Conservation (phyloP, 441 rosid species). For the Populus hybrid region DNA sequence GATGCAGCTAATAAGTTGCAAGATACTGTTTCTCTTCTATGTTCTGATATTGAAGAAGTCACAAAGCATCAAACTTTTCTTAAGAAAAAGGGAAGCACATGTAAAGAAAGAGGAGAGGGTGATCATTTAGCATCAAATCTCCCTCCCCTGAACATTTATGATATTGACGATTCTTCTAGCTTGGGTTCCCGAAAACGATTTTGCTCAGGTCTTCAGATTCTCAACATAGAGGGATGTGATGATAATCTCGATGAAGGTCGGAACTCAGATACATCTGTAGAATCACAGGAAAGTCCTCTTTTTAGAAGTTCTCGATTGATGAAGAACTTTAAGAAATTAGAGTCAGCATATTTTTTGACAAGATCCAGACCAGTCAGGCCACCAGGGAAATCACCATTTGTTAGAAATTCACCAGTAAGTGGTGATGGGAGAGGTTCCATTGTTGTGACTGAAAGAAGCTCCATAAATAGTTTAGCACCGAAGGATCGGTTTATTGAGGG, state of each 20-base stretch:
- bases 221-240: conserved; percentile 41
- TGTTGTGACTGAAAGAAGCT: conserved; percentile 75
- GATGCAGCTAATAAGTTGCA: conserved; percentile 75
- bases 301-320: conserved; percentile 68
- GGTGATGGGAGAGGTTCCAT: conserved; percentile 76
- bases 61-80: conserved; percentile 49
- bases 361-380: conserved; percentile 63
- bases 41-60: conserved; percentile 84
- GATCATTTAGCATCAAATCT: conserved; percentile 44
- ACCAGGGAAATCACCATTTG: conserved; percentile 40
- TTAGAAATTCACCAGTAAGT: conserved; percentile 54
- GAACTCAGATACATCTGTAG: conserved; percentile 33
- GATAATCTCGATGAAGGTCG: conserved; percentile 42
- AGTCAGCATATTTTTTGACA: conserved; percentile 80
- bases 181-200: conserved; percentile 69
- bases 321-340: conserved; percentile 89
- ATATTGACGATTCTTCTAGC: conserved; percentile 48
- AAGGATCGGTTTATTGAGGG: conserved; percentile 43
- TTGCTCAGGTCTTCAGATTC: conserved; percentile 45
- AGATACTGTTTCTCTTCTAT: conserved; percentile 62
- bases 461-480: conserved; percentile 56
- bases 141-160: conserved; percentile 35
- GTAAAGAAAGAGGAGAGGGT: conserved; percentile 41
- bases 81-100: conserved; percentile 51
- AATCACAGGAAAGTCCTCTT: conserved; percentile 53